A percentile compares a stretch with the other conserved stretches of the same genome.
Conservation (phyloP, 2,329 filamentous ascomycete genomes). For the Mycocentrospora acerina region DNA sequence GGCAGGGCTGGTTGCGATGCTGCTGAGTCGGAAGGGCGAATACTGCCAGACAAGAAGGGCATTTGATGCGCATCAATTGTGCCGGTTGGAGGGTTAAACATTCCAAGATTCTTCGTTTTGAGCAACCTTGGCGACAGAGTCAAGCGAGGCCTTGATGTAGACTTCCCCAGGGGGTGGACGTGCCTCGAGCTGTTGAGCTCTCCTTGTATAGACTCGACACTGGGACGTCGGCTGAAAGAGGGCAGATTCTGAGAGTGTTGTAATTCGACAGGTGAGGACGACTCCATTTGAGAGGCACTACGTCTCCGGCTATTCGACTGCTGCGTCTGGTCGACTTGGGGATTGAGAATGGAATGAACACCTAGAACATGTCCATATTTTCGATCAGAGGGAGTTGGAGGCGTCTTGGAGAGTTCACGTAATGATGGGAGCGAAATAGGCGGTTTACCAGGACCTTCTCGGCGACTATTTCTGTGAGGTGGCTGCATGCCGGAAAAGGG, state of each 20-base stretch:
- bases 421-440: conserved; percentile 37
- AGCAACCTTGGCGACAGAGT: conserved; percentile 57
- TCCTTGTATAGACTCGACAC: conserved; percentile 35
- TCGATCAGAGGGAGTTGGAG: conserved; percentile 34
- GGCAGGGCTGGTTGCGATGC: conserved; percentile 51
- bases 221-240: conserved; percentile 39
- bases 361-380: conserved; percentile 41
- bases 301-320: conserved; percentile 39
- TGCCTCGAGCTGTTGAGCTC: conserved; percentile 23
- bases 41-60: conserved; percentile 49
- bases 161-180: conserved; percentile 29
- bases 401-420: conserved; percentile 37
- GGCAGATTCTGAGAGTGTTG: conserved; percentile 37
- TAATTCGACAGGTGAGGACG: conserved; percentile 41
- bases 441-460: conserved; percentile 16
- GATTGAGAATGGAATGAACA: conserved; percentile 51
- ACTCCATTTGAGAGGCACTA: conserved; percentile 48
- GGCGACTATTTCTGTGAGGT: conserved; percentile 21
- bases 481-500: conserved; percentile 29
- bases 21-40: conserved; percentile 47
- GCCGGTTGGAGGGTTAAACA: conserved; percentile 46
- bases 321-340: conserved; percentile 39
- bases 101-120: conserved; percentile 54
- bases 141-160: conserved; percentile 52
- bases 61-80: conserved; percentile 53